Percentiles rank a stretch among this genome's conserved stretches.
These are phyloP conservation scores for Tuber magnatum DNA, from an alignment of 495 filamentous ascomycete species.

Conservation along the genomic window DNA sequence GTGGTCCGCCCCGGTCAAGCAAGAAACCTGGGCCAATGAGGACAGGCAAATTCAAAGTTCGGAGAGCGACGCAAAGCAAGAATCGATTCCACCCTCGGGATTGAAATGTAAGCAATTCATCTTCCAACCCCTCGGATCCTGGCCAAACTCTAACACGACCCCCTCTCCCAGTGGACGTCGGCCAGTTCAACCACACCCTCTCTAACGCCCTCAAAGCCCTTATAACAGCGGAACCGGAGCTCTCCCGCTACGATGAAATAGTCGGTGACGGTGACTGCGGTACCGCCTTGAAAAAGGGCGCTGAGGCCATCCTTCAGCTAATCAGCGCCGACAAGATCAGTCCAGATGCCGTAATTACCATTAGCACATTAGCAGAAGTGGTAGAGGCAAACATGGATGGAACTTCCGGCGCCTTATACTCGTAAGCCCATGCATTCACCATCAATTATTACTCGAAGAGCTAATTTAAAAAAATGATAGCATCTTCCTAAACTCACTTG, in stretches of 20 bases:
- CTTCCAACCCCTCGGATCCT: background rate
- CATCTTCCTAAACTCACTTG: conserved; percentile 90
- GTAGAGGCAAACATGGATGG: conserved; percentile 93
- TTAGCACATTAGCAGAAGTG: conserved; percentile 68
- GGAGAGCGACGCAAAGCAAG: conserved; percentile 43
- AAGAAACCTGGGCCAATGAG: conserved; percentile 51
- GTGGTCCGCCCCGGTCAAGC: conserved; percentile 66
- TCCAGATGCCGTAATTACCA: conserved; percentile 63
- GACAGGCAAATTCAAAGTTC: conserved; percentile 45
- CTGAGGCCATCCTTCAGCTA: conserved; percentile 70
- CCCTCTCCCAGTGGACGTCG: conserved; percentile 51
- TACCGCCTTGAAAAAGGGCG: conserved; percentile 78
- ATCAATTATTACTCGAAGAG: background rate
- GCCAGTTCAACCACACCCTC: conserved; percentile 54
- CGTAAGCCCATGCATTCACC: conserved; percentile 38
- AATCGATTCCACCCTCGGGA: conserved; percentile 57
- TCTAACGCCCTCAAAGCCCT: conserved; percentile 61
- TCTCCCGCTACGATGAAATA: conserved; percentile 83
- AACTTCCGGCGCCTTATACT: conserved; percentile 88
- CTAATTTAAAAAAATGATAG: conserved; percentile 21
- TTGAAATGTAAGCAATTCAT: conserved; percentile 50
- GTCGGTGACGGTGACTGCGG: conserved; percentile 97
- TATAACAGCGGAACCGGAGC: conserved; percentile 69
- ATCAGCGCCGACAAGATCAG: conserved; percentile 52
- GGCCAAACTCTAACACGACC: conserved; percentile 8